Evolutionary conservation across 2,329 filamentous ascomycete genomes (phyloP), one percentile per base, ranked within the genome.

Genomic region (Neoascochyta sp.): DNA sequence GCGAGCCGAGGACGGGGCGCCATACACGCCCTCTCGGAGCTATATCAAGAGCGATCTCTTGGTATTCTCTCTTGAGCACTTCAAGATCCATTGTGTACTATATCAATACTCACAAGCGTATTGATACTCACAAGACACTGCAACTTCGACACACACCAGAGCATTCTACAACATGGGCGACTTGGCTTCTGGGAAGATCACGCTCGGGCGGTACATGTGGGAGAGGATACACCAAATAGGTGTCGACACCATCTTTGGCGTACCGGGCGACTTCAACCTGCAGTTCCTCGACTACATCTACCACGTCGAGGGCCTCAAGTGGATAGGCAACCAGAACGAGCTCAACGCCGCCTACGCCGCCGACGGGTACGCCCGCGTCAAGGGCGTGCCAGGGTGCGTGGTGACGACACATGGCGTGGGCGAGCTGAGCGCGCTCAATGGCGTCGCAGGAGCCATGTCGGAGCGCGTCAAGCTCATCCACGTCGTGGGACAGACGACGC

Each of bases 401-500:
- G 61, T 80, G 17, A 80, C 77, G 1, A 78, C 76, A 0, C 78
- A 78, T 45, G 77, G 76, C 4, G 76, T 80, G 1, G 77, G 76
- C 36, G 68, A 70, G 40, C 43, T 70, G 4, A 65, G 60, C 22
- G 67, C 68, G 1, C 36, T 70, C 5, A 70, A 70, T 34, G 67
- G 63, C 12, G 53, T 70, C 13, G 64, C 66, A 3, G 68, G 68
- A 2, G 48, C 63, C 17, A 61, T 65, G 49, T 62, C 60, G 6
- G 68, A 70, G 41, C 54, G 62, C 7, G 64, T 69, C 12, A 66
- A 65, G 23, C 41, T 69, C 6, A 63, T 71, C 10, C 68, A 70
- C 40, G 55, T 71, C 2, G 68, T 70, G 7, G 66, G 66, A 0
- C 66, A 69, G 39, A 69, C 66, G 0, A 61, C 62, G 6, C 36